Conservation (phyloP, 768 basidiomycete genomes). For the Naganishia onofrii region DNA sequence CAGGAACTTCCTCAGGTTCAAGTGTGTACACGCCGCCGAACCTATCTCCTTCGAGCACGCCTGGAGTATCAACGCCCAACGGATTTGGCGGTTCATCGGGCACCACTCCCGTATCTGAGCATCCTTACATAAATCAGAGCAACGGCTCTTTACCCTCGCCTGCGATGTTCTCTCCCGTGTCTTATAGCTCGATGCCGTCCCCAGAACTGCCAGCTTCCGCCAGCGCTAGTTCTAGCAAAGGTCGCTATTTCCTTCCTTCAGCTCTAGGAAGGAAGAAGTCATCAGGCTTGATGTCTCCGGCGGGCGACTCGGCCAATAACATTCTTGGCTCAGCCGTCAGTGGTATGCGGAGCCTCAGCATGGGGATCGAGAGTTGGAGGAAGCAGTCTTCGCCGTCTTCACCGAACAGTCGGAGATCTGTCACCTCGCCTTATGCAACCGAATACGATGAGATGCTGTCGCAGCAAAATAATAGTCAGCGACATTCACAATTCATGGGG, state of each 20-base stretch:
- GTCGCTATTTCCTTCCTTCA: slow-evolving; percentile 5
- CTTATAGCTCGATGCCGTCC: neutral
- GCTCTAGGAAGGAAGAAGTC: slow-evolving; percentile 13
- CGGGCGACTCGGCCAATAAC: neutral
- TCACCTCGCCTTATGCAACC: neutral
- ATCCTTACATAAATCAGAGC: neutral
- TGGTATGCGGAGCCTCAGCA: slow-evolving; percentile 11
- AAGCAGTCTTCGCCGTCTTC: slow-evolving; percentile 2
- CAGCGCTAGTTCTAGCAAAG: neutral
- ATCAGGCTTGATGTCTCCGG: neutral
- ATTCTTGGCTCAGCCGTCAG: slow-evolving; percentile 12
- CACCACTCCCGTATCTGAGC: neutral
- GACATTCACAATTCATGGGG: neutral
- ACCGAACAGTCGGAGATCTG: neutral
- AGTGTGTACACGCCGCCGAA: slow-evolving; percentile 14
- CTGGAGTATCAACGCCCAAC: slow-evolving; percentile 12
- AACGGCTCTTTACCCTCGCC: neutral
- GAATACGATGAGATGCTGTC: slow-evolving; percentile 14
- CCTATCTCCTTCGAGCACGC: neutral
- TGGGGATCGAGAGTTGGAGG: slow-evolving; percentile 19
- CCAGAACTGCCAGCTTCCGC: slow-evolving; percentile 16
- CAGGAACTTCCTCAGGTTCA: neutral
- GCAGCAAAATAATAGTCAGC: neutral
- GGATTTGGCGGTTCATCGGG: neutral
- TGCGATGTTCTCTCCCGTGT: slow-evolving; percentile 1